These are phyloP conservation scores for Chamaecrista fasciculata DNA, from an alignment of 306 rosid species.

Conservation along the genomic window DNA sequence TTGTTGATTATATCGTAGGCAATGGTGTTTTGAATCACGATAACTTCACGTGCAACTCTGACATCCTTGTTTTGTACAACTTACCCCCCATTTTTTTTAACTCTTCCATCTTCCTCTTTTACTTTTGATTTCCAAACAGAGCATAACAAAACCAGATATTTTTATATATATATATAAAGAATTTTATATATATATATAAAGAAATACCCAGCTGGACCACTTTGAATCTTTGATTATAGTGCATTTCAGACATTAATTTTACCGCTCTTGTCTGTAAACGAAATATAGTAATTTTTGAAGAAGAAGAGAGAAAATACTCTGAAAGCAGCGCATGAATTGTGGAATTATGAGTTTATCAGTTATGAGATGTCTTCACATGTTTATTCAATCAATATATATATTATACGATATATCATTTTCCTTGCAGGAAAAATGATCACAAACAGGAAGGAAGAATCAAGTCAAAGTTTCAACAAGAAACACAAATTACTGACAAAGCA, in stretches of 20 bases:
- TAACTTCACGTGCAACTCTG: slow-evolving; percentile 69
- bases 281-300: too few species aligned
- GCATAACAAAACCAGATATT: slow-evolving; percentile 32
- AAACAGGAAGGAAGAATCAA: not conserved
- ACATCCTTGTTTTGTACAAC: slow-evolving; percentile 44
- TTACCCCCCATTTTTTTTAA: not conserved
- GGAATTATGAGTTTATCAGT: too few species aligned
- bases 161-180: slow-evolving; percentile 36
- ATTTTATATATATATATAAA: slow-evolving; percentile 37
- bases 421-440: too few species aligned
- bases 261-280: slow-evolving; percentile 23
- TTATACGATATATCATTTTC: too few species aligned
- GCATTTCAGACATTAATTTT: slow-evolving; percentile 36
- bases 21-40: slow-evolving; percentile 57
- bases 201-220: slow-evolving; percentile 24
- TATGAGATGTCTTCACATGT: too few species aligned
- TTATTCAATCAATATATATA: too few species aligned
- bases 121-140: too few species aligned
- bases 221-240: slow-evolving; percentile 35
- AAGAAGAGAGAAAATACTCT: too few species aligned
- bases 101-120: not conserved
- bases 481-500: slow-evolving; percentile 29
- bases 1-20: slow-evolving; percentile 41
- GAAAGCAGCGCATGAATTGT: too few species aligned
- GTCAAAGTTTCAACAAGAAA: slow-evolving; percentile 20